phyloP scores from a whole-genome alignment of 139 green algal genomes.

The Chlorella vulgaris region DNA sequence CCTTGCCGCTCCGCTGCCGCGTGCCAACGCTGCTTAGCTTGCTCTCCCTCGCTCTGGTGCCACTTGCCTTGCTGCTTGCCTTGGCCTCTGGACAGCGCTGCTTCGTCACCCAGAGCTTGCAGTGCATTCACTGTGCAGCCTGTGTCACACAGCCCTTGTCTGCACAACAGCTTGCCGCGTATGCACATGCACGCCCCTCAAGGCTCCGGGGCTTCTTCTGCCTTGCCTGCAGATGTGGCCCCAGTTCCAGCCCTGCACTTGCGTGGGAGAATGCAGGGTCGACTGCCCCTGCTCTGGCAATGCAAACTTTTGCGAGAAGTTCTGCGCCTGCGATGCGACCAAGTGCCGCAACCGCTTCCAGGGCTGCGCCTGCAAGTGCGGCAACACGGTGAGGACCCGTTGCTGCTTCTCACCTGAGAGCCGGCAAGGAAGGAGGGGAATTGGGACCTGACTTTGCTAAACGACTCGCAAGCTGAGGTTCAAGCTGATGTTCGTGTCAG shows the following conservation, averaged over 20 bases:
- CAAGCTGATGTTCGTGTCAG: too few species aligned
- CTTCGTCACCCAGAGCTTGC: background rate
- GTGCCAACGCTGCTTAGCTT: background rate
- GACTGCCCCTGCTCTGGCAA: conserved; percentile 53
- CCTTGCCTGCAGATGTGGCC: conserved; percentile 35
- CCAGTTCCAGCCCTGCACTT: conserved; percentile 57
- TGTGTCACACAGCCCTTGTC: background rate
- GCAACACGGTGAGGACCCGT: conserved; percentile 10
- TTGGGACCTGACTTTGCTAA: too few species aligned
- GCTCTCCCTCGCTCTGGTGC: background rate
- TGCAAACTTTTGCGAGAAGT: conserved; percentile 71
- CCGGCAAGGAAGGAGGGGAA: too few species aligned
- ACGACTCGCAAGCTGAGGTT: too few species aligned
- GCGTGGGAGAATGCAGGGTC: conserved; percentile 44
- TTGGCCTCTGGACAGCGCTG: background rate
- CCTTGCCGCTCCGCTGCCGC: background rate
- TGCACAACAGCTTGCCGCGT: background rate
- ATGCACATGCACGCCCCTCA: background rate
- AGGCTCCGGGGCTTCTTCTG: background rate
- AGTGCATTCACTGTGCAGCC: background rate
- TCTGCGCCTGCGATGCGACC: conserved; percentile 53
- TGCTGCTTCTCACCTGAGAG: too few species aligned
- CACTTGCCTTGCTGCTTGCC: background rate
- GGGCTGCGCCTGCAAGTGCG: conserved; percentile 79
- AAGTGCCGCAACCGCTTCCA: conserved; percentile 61